These are phyloP conservation scores for Viola odorata DNA, from an alignment of 345 rosid species.

Conservation along the genomic window DNA sequence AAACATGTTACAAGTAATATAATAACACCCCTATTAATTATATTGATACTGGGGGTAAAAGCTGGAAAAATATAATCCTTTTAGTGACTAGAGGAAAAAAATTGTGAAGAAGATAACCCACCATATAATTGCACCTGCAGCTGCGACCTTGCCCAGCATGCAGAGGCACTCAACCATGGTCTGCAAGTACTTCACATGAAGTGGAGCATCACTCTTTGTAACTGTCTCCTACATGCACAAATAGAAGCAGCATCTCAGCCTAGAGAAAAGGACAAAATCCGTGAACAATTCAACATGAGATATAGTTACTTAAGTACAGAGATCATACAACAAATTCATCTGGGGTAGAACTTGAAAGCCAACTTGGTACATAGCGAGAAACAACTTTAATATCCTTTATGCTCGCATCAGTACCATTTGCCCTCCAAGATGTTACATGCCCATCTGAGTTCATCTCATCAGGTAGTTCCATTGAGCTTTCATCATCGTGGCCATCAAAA, in stretches of 20 bases:
- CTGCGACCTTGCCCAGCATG: slow-evolving; percentile 93
- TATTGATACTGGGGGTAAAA: too few species aligned
- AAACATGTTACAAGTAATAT: too few species aligned
- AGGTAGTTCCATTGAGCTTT: slow-evolving; percentile 47
- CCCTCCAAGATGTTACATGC: slow-evolving; percentile 24
- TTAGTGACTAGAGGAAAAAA: not conserved
- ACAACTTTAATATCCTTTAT: slow-evolving; percentile 35
- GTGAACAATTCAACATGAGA: slow-evolving; percentile 8
- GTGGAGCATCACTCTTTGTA: slow-evolving; percentile 80
- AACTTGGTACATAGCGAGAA: slow-evolving; percentile 58
- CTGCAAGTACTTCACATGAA: slow-evolving; percentile 88
- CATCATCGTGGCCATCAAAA: slow-evolving; percentile 81
- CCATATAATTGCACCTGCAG: slow-evolving; percentile 98
- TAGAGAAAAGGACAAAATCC: slow-evolving; percentile 11
- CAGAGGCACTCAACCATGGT: slow-evolving; percentile 97
- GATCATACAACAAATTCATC: slow-evolving; percentile 84
- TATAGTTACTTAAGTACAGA: slow-evolving; percentile 14
- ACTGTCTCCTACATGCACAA: slow-evolving; percentile 60
- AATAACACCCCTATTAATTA: too few species aligned
- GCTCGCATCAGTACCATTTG: slow-evolving; percentile 53
- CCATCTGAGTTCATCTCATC: slow-evolving; percentile 56
- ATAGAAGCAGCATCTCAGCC: slow-evolving; percentile 19
- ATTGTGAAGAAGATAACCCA: slow-evolving; percentile 36
- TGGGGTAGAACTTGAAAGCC: slow-evolving; percentile 85
- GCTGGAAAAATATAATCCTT: not conserved